Evolutionary conservation across 202 grass and related monocot genomes (phyloP), one percentile per base, ranked within the genome.

Genomic region (Elaeis oleifera): DNA sequence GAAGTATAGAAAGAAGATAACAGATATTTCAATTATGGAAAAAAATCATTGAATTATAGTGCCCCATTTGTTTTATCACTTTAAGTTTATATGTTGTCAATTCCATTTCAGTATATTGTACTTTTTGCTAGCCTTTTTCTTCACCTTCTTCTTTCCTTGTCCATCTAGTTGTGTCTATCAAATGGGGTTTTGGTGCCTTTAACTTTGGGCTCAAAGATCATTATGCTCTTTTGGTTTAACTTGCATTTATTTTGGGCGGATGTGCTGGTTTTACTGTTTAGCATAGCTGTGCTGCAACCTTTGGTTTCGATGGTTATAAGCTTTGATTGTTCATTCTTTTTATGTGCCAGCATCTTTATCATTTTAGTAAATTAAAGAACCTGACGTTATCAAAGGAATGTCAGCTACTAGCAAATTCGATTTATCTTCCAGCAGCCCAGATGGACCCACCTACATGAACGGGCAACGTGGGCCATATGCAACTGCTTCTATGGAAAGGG

Each of bases 351-450:
- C 6, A 3, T 15, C 17, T 39, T 60, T 27, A 19, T 27, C 26
- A 18, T 60, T 60, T 60, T 28, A 67, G 36, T 44, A 44, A 9
- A 13, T 44, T 14, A 44, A 44, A 44, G 24, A 54, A 11, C 51
- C 4, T 18, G 22, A 67, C 54, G 23, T 19, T 19, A 55, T 54
- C 11, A 27, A 53, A 20, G n/a, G 65, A 72, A 89, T 89, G 86
- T 63, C 86, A 76, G 77, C 86, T 76, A 54, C 71, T 70, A 81
- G 78, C 67, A 89, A 81, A 77, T 89, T 82, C 4, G 81, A 84
- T 64, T 78, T 84, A 59, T n/a, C 72, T 23, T 81, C 81, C 61
- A 69, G 70, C 49, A 78, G 71, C 56, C 74, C 86, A 66, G 86
- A 89, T 73, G 81, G 78, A 36, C 81, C 84, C 50, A 79, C 66